These are phyloP conservation scores for Anastatica hierochuntica DNA, from an alignment of 345 rosid genomes.

Conservation along the genomic window DNA sequence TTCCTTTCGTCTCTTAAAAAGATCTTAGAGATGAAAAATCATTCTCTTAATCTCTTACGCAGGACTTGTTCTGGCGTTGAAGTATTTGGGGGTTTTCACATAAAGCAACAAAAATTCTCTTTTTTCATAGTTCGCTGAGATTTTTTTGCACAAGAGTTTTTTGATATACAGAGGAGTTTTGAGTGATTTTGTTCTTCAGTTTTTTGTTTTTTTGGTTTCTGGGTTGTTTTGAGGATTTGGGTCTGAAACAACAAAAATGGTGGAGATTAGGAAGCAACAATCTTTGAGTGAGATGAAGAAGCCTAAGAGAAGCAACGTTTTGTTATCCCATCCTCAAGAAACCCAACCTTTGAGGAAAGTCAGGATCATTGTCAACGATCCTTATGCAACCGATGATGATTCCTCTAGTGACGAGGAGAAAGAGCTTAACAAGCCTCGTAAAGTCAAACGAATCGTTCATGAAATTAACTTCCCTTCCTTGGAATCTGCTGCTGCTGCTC, in stretches of 20 bases:
- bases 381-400: conserved; percentile 90
- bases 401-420: conserved; percentile 89
- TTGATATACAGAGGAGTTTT: conserved; percentile 10
- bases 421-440: conserved; percentile 23
- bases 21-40: too few species aligned
- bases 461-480: conserved; percentile 41
- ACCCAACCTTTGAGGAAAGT: conserved; percentile 39
- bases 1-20: too few species aligned
- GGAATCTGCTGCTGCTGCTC: neutral
- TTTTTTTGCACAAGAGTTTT: too few species aligned
- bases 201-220: conserved; percentile 19
- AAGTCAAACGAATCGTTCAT: conserved; percentile 40
- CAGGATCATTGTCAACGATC: conserved; percentile 59
- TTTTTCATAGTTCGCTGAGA: conserved; percentile 49
- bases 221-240: too few species aligned
- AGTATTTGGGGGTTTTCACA: conserved; percentile 72
- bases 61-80: conserved; percentile 79
- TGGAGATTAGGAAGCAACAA: conserved; percentile 21
- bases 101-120: conserved; percentile 42
- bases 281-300: conserved; percentile 21
- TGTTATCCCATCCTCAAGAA: conserved; percentile 12
- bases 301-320: conserved; percentile 6
- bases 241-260: conserved; percentile 25
- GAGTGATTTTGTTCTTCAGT: neutral
- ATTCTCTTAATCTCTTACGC: too few species aligned